phyloP scores from a whole-genome alignment of 768 basidiomycete genomes.

The Kwoniella sp. region DNA sequence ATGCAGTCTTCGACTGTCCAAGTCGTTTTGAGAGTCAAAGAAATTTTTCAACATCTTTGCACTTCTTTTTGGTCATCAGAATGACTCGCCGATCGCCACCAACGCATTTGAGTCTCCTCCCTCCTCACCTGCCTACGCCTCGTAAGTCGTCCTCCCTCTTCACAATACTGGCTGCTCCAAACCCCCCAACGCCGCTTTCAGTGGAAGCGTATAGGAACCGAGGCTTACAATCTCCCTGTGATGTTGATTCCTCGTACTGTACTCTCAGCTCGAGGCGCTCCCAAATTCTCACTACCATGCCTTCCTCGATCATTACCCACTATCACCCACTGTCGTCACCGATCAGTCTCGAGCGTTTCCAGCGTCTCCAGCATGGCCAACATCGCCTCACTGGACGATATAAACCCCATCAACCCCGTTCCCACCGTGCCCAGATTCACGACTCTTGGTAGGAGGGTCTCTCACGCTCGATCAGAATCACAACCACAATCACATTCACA shows the following conservation, averaged over 20 bases:
- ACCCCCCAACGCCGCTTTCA: no score
- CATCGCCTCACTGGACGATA: background rate
- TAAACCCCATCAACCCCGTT: background rate
- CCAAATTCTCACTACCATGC: constrained; percentile 3
- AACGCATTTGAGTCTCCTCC: constrained; percentile 7
- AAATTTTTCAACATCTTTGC: no score
- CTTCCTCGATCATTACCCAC: constrained; percentile 2
- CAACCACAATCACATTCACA: background rate
- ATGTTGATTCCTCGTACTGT: no score
- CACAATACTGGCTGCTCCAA: no score
- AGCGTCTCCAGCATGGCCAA: no score
- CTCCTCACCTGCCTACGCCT: constrained; percentile 10
- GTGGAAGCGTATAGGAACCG: no score
- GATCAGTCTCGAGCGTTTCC: background rate
- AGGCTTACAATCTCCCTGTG: no score
- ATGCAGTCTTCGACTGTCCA: no score
- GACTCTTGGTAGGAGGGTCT: no score
- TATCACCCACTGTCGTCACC: background rate
- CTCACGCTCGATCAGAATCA: background rate
- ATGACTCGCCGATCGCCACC: constrained; percentile 13
- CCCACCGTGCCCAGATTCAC: background rate
- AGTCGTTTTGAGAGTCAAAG: no score
- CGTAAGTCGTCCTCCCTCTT: constrained; percentile 1
- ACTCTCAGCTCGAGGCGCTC: constrained; percentile 7
- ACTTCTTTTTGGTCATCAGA: no score